These are phyloP conservation scores for Sarcomyxa edulis DNA, from an alignment of 768 basidiomycete genomes.

Conservation along the genomic window DNA sequence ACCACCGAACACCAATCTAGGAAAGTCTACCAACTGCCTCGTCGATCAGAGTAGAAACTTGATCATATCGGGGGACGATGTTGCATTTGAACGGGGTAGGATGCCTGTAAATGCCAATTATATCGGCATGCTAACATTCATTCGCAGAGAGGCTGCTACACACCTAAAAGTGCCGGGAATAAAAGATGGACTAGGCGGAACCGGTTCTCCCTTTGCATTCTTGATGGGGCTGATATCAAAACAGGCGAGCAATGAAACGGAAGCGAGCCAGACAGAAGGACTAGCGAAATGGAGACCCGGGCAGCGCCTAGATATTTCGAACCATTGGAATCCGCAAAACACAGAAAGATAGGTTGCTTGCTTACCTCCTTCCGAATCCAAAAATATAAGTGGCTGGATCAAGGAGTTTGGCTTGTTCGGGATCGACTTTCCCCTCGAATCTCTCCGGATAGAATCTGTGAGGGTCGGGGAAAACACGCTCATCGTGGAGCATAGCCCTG, in stretches of 20 bases:
- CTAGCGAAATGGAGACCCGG: no score
- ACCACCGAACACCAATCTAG: no score
- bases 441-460: constrained; percentile 25
- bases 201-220: no score
- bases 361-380: not conserved
- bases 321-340: constrained; percentile 1
- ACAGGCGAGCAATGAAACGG: no score
- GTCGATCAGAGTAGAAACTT: constrained; percentile 4
- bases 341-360: constrained; percentile 4
- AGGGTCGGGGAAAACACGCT: constrained; percentile 23
- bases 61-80: constrained; percentile 7
- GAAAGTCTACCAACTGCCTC: no score
- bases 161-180: constrained; percentile 33
- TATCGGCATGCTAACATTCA: no score
- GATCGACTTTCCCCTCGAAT: constrained; percentile 11
- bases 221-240: no score
- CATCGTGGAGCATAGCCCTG: constrained; percentile 28
- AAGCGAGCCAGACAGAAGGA: constrained; percentile 26
- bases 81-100: constrained; percentile 11
- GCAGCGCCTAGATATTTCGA: no score
- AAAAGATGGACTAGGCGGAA: no score
- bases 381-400: not conserved
- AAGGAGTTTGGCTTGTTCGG: constrained; percentile 1
- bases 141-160: no score
- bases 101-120: no score